These are phyloP conservation scores for Penicillium italicum DNA, from an alignment of 2,329 filamentous ascomycete genomes.

Conservation along the genomic window DNA sequence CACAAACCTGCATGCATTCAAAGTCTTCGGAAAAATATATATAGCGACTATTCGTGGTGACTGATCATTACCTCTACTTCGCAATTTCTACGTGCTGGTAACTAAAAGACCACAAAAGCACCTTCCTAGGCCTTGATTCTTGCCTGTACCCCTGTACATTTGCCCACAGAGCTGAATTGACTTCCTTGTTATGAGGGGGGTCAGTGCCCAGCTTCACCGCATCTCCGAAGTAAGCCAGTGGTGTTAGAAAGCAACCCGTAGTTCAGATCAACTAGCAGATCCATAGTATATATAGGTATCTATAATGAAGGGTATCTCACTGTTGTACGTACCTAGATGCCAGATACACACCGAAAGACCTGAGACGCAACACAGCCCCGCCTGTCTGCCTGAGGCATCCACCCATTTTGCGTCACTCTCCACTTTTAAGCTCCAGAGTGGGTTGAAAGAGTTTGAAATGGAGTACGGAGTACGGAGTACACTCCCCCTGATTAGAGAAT, in stretches of 20 bases:
- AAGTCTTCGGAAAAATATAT: not conserved
- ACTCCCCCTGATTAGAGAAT: not conserved
- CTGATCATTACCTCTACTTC: not conserved
- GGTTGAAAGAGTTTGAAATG: conserved; percentile 7
- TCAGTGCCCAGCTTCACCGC: conserved; percentile 3
- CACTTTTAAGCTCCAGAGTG: conserved; percentile 21
- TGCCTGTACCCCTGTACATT: not conserved
- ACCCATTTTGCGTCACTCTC: conserved; percentile 22
- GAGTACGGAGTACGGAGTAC: conserved; percentile 9
- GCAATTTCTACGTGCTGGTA: not conserved
- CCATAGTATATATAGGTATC: not conserved
- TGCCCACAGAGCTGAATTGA: not conserved
- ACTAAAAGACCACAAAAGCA: not conserved
- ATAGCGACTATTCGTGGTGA: not conserved
- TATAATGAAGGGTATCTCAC: not conserved
- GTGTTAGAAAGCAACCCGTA: not conserved
- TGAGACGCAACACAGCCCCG: not conserved
- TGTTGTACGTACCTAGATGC: not conserved
- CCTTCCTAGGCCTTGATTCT: not conserved
- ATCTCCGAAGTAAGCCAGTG: not conserved
- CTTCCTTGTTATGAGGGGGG: not conserved
- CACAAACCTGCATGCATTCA: too few relatives aligned
- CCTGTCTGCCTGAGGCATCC: conserved; percentile 1
- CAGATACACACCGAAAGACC: not conserved
- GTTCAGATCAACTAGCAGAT: not conserved